These are phyloP conservation scores for Haplosporangium gracile DNA, from an alignment of 192 early-diverging fungal species.

Conservation along the genomic window DNA sequence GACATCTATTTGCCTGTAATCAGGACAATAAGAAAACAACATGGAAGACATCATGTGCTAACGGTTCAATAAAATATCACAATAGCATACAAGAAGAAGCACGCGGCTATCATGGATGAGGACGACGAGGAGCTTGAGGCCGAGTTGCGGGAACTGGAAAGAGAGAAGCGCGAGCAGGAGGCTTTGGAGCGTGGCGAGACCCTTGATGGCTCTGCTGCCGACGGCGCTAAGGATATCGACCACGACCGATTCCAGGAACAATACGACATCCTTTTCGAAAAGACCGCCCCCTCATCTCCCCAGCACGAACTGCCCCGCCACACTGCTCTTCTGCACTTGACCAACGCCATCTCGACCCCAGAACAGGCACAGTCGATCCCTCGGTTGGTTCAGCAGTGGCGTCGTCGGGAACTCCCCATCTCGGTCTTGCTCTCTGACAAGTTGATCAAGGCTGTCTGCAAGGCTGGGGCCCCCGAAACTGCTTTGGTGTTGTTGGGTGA, in stretches of 20 bases:
- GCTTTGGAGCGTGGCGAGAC: constrained; percentile 39
- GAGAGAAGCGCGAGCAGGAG: constrained; percentile 51
- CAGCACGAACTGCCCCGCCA: constrained; percentile 37
- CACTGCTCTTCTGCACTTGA: constrained; percentile 27
- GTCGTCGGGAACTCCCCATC: constrained; percentile 22
- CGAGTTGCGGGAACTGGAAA: constrained; percentile 44
- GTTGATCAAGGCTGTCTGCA: constrained; percentile 34
- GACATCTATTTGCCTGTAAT: background rate
- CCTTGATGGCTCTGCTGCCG: background rate
- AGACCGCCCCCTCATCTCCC: constrained; percentile 19
- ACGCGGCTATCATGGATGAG: constrained; percentile 43
- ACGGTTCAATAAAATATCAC: background rate
- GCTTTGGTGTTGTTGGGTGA: constrained; percentile 49
- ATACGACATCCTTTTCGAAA: constrained; percentile 20
- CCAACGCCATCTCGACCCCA: constrained; percentile 13
- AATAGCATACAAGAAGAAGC: constrained; percentile 48
- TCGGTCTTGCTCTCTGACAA: constrained; percentile 25
- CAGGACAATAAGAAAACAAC: background rate
- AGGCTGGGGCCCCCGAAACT: constrained; percentile 34
- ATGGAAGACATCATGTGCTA: background rate
- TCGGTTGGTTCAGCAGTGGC: constrained; percentile 36
- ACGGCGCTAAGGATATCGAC: background rate
- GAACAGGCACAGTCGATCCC: constrained; percentile 32
- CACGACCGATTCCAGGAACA: constrained; percentile 33
- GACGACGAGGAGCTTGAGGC: constrained; percentile 54